phyloP scores from a whole-genome alignment of 2,329 filamentous ascomycete species.

The Cytospora paraplurivora region DNA sequence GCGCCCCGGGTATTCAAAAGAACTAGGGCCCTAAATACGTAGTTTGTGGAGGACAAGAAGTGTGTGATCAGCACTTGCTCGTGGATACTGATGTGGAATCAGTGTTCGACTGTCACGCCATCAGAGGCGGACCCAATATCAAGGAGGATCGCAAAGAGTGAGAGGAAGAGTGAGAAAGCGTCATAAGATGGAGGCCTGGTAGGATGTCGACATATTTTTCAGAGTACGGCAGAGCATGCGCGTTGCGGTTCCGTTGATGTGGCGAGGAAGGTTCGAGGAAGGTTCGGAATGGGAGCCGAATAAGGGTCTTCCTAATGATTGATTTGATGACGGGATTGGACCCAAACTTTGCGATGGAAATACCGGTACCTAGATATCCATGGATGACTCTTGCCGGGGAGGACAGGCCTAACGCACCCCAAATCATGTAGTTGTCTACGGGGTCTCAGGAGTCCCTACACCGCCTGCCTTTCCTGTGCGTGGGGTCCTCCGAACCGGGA shows the following conservation, averaged over 20 bases:
- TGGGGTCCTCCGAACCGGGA: constrained; percentile 2
- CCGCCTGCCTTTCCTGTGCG: constrained; percentile 16
- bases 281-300: not conserved
- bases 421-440: constrained; percentile 3
- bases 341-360: not conserved
- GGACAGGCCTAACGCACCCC: not conserved
- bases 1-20: not conserved
- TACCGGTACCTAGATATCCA: not conserved
- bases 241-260: constrained; percentile 2
- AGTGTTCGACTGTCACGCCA: constrained; percentile 6
- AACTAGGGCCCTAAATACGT: not conserved
- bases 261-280: not conserved
- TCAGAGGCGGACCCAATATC: not conserved
- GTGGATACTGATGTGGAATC: constrained; percentile 1
- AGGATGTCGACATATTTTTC: constrained; percentile 18
- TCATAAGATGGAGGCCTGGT: constrained; percentile 6
- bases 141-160: not conserved
- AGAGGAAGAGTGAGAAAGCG: not conserved
- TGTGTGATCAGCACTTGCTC: constrained; percentile 2
- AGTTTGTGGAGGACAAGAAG: not conserved
- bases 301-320: constrained; percentile 1
- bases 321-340: constrained; percentile 4
- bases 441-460: constrained; percentile 1
- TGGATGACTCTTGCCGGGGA: constrained; percentile 19
- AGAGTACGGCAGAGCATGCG: constrained; percentile 7